phyloP scores from a whole-genome alignment of 306 rosid genomes.

The Carpinus fangiana region DNA sequence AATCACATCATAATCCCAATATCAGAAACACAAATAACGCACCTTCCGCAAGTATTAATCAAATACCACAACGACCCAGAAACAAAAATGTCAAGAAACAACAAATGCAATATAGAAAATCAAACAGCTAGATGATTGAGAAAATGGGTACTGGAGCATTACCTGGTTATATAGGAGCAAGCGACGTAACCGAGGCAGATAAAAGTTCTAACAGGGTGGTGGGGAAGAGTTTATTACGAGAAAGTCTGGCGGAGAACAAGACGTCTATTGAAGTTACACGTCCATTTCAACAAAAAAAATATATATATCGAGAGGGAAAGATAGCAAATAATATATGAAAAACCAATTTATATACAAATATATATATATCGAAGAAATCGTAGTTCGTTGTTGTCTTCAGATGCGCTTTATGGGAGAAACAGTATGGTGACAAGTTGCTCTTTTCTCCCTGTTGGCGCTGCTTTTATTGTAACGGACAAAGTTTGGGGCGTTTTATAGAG shows the following conservation, averaged over 20 bases:
- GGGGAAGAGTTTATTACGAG: slow-evolving; percentile 42
- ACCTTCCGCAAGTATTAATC: slow-evolving; percentile 1
- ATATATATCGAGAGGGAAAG: slow-evolving; percentile 10
- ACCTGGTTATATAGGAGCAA: slow-evolving; percentile 20
- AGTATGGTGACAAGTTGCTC: slow-evolving; percentile 23
- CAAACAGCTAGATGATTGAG: not conserved
- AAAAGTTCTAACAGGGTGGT: slow-evolving; percentile 4
- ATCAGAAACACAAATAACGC: slow-evolving; percentile 13
- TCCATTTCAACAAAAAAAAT: slow-evolving; percentile 26
- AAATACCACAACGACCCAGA: slow-evolving; percentile 25
- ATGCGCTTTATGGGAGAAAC: slow-evolving; percentile 9
- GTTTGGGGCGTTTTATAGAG: not conserved
- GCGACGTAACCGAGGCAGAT: slow-evolving; percentile 48
- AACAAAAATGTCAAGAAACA: slow-evolving; percentile 19
- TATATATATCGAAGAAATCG: slow-evolving; percentile 37
- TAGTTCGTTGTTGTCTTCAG: slow-evolving; percentile 14
- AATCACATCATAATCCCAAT: not conserved
- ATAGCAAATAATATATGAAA: not conserved
- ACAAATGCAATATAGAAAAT: slow-evolving; percentile 8
- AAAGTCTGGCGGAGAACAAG: slow-evolving; percentile 45
- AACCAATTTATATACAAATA: slow-evolving; percentile 8
- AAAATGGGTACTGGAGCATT: not conserved
- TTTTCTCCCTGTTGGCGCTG: slow-evolving; percentile 10
- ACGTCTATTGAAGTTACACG: slow-evolving; percentile 17
- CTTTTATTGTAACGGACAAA: not conserved